Conservation (phyloP, 352 stramenopile species). For the Chrysophaeum taylorii region DNA sequence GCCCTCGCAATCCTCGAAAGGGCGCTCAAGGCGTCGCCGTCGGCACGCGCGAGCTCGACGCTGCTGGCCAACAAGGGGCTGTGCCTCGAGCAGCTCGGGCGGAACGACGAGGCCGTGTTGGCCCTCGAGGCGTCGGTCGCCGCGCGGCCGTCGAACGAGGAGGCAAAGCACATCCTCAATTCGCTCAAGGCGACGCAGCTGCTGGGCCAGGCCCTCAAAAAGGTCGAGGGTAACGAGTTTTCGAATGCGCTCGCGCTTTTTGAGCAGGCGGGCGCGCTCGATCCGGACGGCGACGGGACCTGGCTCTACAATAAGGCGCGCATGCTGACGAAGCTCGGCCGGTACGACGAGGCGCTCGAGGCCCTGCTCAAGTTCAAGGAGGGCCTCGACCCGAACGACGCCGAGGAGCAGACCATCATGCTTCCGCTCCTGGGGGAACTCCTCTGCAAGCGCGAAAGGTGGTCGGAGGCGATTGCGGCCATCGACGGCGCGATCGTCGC, state of each 20-base stretch:
- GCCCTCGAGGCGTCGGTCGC: background rate
- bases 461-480: background rate
- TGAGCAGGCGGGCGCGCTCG: background rate
- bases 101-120: background rate
- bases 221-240: background rate
- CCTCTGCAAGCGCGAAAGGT: background rate
- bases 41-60: background rate
- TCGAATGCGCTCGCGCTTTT: background rate
- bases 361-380: background rate
- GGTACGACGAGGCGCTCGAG: background rate
- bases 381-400: no score
- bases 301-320: background rate
- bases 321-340: conserved; percentile 2
- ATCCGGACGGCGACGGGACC: background rate
- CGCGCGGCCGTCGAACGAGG: background rate
- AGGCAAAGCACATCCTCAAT: background rate
- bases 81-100: background rate
- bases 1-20: background rate
- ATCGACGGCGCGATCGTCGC: background rate
- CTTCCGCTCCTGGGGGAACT: background rate
- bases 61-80: background rate
- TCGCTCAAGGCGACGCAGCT: background rate
- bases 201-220: background rate
- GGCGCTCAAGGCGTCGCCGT: background rate
- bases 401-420: background rate